Evolutionary conservation across 257 asterid genomes (phyloP).

Genomic region (Echites panduratus): DNA sequence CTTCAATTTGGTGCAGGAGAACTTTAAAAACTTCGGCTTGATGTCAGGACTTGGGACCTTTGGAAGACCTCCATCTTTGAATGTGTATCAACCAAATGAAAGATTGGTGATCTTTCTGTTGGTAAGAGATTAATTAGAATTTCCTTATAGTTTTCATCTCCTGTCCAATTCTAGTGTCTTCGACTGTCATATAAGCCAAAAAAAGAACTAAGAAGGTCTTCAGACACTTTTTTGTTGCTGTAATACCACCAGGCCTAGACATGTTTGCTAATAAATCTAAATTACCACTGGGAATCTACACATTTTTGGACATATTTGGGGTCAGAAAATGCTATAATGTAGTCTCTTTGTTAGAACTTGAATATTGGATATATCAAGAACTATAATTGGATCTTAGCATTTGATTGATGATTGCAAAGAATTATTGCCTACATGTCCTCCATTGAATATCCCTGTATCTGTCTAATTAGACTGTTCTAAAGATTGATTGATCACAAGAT

Average conservation of each 20-base stretch:
- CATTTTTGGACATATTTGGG: neutral
- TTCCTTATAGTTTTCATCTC: neutral
- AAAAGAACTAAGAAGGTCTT: neutral
- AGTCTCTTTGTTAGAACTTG: neutral
- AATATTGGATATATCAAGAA: neutral
- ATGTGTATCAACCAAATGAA: neutral
- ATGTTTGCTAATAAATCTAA: neutral
- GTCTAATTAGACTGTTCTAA: neutral
- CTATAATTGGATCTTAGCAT: neutral
- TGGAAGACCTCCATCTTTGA: neutral
- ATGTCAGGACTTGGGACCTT: neutral
- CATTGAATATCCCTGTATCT: neutral
- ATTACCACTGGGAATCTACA: neutral
- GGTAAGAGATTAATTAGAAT: neutral
- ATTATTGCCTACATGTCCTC: neutral
- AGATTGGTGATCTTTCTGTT: neutral
- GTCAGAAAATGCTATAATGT: neutral
- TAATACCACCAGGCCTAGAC: neutral
- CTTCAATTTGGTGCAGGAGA: neutral
- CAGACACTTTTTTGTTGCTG: neutral
- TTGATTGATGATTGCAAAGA: neutral
- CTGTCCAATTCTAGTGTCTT: neutral
- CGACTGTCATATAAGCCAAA: neutral
- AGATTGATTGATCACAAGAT: neutral
- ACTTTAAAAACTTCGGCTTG: neutral